A percentile compares a stretch with the other conserved stretches of the same genome.
Evolutionary conservation across 352 stramenopile species (phyloP).

Genomic region (Detonula confervacea): DNA sequence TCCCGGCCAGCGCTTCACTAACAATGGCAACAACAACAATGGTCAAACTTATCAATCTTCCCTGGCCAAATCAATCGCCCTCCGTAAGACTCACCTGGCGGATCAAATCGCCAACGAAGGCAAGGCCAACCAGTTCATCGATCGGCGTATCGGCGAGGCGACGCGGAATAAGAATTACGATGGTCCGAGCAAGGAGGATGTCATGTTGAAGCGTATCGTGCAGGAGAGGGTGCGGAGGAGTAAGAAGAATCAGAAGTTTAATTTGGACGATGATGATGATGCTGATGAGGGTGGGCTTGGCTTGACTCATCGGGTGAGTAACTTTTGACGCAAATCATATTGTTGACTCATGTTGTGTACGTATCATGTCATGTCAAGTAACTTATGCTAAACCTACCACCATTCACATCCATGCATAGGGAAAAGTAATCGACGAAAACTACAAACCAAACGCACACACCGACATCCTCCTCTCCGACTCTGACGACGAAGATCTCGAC

Average conservation of each 20-base stretch:
- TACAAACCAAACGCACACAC: slow-evolving; percentile 43
- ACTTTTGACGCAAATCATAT: slow-evolving; percentile 37
- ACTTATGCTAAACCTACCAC: background rate
- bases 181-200: slow-evolving; percentile 41
- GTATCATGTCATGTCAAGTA: slow-evolving; percentile 32
- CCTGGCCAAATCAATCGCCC: slow-evolving; percentile 45
- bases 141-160: slow-evolving; percentile 79
- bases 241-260: slow-evolving; percentile 64
- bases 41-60: slow-evolving; percentile 18
- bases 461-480: slow-evolving; percentile 56
- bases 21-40: slow-evolving; percentile 7
- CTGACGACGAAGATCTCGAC: slow-evolving; percentile 85
- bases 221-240: slow-evolving; percentile 69
- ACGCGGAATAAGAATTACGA: slow-evolving; percentile 10
- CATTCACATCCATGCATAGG: slow-evolving; percentile 45
- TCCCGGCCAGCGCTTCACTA: slow-evolving; percentile 12
- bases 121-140: slow-evolving; percentile 73
- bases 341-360: slow-evolving; percentile 13
- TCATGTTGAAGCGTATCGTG: slow-evolving; percentile 79
- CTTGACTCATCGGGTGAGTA: slow-evolving; percentile 53
- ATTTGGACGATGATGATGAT: slow-evolving; percentile 40
- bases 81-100: slow-evolving; percentile 48
- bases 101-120: slow-evolving; percentile 44
- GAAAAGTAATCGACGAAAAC: slow-evolving; percentile 63
- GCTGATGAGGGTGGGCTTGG: slow-evolving; percentile 9